phyloP scores from a whole-genome alignment of 257 asterid genomes.

The Gynochthodes officinalis region DNA sequence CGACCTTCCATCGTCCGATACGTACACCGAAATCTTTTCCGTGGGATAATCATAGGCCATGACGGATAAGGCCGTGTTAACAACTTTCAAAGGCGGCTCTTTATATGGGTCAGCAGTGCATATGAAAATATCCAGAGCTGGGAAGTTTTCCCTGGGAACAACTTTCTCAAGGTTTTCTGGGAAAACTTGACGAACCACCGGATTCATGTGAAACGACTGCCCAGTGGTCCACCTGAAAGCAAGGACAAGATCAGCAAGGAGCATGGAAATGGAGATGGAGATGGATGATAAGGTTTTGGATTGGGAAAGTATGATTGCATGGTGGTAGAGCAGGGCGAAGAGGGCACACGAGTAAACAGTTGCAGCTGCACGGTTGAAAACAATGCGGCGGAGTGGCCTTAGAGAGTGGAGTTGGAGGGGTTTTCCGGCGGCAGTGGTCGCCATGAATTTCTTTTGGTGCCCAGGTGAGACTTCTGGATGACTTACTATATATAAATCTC shows the following conservation, averaged over 20 bases:
- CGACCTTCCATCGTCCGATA: slow-evolving; percentile 81
- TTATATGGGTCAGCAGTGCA: slow-evolving; percentile 81
- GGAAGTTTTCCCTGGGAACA: slow-evolving; percentile 33
- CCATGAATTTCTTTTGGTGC: too few relatives aligned
- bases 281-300: slow-evolving; percentile 27
- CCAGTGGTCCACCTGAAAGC: slow-evolving; percentile 64
- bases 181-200: slow-evolving; percentile 38
- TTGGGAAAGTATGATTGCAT: slow-evolving; percentile 34
- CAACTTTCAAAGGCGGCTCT: slow-evolving; percentile 62
- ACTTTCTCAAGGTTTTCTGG: slow-evolving; percentile 31
- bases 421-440: slow-evolving; percentile 18
- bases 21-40: slow-evolving; percentile 63
- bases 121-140: slow-evolving; percentile 59
- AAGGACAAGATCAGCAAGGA: slow-evolving; percentile 46
- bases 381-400: slow-evolving; percentile 36
- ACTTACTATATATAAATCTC: too few relatives aligned
- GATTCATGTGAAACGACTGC: slow-evolving; percentile 65
- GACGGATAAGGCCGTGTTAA: slow-evolving; percentile 68
- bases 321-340: slow-evolving; percentile 46
- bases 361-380: slow-evolving; percentile 62
- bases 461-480: too few relatives aligned
- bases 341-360: slow-evolving; percentile 41
- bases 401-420: slow-evolving; percentile 52
- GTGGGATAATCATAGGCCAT: slow-evolving; percentile 73
- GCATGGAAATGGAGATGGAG: slow-evolving; percentile 34